These are phyloP conservation scores for Helicostylum pulchrum DNA, from an alignment of 192 early-diverging fungal genomes.

Conservation along the genomic window DNA sequence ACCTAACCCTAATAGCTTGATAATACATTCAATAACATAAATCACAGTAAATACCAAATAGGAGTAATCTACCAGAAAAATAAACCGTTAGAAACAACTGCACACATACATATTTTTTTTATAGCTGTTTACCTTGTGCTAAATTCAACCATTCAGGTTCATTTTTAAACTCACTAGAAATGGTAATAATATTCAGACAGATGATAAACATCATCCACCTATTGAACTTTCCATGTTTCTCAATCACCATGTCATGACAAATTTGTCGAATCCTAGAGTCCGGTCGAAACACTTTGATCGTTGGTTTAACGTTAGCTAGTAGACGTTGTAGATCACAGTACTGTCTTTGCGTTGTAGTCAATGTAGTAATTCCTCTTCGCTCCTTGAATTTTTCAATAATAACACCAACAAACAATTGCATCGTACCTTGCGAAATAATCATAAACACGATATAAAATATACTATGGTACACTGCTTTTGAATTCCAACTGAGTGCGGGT, in stretches of 20 bases:
- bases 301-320: slow-evolving; percentile 46
- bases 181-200: slow-evolving; percentile 39
- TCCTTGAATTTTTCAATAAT: slow-evolving; percentile 57
- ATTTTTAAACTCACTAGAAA: slow-evolving; percentile 30
- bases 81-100: background rate
- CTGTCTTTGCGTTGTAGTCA: slow-evolving; percentile 50
- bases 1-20: slow-evolving; percentile 46
- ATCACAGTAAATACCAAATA: slow-evolving; percentile 39
- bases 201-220: slow-evolving; percentile 38
- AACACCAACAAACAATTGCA: slow-evolving; percentile 40
- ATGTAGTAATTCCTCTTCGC: slow-evolving; percentile 48
- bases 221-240: slow-evolving; percentile 40
- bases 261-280: slow-evolving; percentile 28
- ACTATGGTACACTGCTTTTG: slow-evolving; percentile 20
- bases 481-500: slow-evolving; percentile 25
- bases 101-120: background rate
- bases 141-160: slow-evolving; percentile 27
- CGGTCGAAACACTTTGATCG: slow-evolving; percentile 39
- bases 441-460: slow-evolving; percentile 32
- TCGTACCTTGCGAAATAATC: slow-evolving; percentile 33
- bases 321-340: slow-evolving; percentile 53
- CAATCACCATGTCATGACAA: slow-evolving; percentile 39
- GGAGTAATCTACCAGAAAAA: slow-evolving; percentile 27
- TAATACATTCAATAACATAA: slow-evolving; percentile 42
- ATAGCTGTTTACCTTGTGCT: slow-evolving; percentile 33